Base-by-base conservation (phyloP, 2,329 filamentous ascomycete genomes). In the Botryotinia convoluta region DNA sequence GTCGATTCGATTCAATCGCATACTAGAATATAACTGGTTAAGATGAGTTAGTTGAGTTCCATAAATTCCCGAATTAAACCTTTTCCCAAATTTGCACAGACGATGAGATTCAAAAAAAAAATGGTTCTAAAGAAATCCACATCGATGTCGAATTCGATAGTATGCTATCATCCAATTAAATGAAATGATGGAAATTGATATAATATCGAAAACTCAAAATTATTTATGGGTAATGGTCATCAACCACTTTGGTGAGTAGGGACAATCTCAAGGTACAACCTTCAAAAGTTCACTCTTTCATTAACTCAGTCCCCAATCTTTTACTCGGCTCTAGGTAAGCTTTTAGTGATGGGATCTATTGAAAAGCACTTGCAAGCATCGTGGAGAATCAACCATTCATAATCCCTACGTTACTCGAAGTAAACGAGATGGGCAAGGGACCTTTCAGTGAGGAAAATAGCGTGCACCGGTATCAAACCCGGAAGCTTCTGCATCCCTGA, bases 281-380 rank as follows among this genome's bases (percentile, higher is more conserved):
- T 35, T 39, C 22, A 29, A n/a, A 14, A n/a, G 48, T 3, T 14
- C 51, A 2, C 26, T 18, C 32, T 39, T 39, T 51, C 32, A 35
- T 39, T 39, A 44, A 18, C 37, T 39, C 29, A 12, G 12, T 51
- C 64, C 64, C 45, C 45, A 51, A 35, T 67, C 64, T 29, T 67
- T 29, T 22, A 54, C 64, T 67, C 64, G 64, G 64, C 64, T 67
- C 64, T 67, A 29, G 45, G 64, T 54, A 67, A 67, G 64, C 64
- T 39, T 67, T 39, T 51, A 54, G 45, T 54, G 44, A 67, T 54
- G 64, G 45, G 26, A 67, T 48, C 51, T 67, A 51, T n/a, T 67
- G 61, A 42, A 42, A 54, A 29, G 64, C 64, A 67, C 64, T 54
- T 54, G 64, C 64, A 67, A 29, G 64, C 64, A 67, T 67, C 64